phyloP scores from a whole-genome alignment of 345 rosid genomes.

The Erodium maritimum region DNA sequence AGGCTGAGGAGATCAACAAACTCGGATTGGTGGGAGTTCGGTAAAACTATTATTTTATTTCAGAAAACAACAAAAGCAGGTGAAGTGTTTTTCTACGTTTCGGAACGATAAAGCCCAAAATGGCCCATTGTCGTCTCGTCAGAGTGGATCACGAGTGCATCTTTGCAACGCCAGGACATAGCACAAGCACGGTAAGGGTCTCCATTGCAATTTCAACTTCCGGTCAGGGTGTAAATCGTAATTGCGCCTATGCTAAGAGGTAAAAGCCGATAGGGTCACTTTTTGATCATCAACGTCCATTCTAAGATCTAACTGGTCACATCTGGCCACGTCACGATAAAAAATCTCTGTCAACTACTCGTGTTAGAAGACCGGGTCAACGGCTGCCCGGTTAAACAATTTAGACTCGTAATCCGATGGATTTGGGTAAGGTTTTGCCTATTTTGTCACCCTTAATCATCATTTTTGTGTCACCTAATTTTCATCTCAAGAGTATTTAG shows the following conservation, averaged over 20 bases:
- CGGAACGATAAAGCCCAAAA: background rate
- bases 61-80: constrained; percentile 2
- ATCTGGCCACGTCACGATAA: background rate
- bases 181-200: too few relatives aligned
- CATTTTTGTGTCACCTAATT: too few relatives aligned
- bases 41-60: background rate
- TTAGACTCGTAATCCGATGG: too few relatives aligned
- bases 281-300: background rate
- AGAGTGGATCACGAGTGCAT: background rate
- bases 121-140: background rate
- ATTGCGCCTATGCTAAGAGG: too few relatives aligned
- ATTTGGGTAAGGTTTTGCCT: too few relatives aligned
- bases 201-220: background rate
- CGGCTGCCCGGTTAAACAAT: too few relatives aligned
- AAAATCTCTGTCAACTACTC: too few relatives aligned
- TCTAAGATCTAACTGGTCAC: background rate
- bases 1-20: background rate
- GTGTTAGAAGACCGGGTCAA: background rate
- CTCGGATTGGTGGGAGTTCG: background rate
- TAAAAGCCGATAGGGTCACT: too few relatives aligned
- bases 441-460: too few relatives aligned
- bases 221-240: too few relatives aligned
- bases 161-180: too few relatives aligned
- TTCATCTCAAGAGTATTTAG: too few relatives aligned
- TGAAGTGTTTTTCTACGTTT: background rate